Base-by-base conservation (phyloP, 1,139 yeast genomes). In the Blastobotrys elegans region DNA sequence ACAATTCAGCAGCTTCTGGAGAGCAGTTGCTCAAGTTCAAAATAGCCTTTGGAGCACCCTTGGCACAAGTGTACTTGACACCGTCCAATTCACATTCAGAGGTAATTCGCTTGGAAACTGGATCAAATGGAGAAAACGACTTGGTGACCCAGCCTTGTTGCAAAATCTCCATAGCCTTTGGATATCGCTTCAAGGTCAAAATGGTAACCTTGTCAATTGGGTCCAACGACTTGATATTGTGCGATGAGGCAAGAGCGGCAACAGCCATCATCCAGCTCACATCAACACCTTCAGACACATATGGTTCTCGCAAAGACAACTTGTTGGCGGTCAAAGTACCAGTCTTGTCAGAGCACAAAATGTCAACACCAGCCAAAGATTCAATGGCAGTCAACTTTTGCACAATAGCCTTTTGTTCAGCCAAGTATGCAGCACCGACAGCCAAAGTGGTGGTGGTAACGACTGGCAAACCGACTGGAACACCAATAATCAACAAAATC, bases 391-490 rank as follows among this genome's bases (percentile, higher is more conserved):
- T 87, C 68, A 90, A 81, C 74, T 90, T 90, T 77, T 90, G 97
- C 63, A 90, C 97, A 79, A 90, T 90, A 64, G 97, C 97, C 77
- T 89, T 89, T 76, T 89, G 89, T 82, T 89, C 89, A 67, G 97
- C 97, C 69, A 90, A 80, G 87, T 89, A 89, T 69, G 97, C 97
- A 71, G 97, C 97, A 82, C 97, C 97, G 73, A 90, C 97, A 73
- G 97, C 97, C 95, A 90, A 88, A 72, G 97, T 90, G 66, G 97
- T 90, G 78, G 97, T 90, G 64, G 90, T 96, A 69, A 90, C 97
- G 72, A 96, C 97, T 73, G 97, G 97, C 70, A 90, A 82, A 85
- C 97, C 97, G 66, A 90, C 98, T 74, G 98, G 98, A 63, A 86
- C 95, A 84, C 95, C 96, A 66, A 86, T 81, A 73, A 85, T 84